Evolutionary conservation across 345 rosid species (phyloP), one percentile per base, ranked within the genome.

Genomic region (Bruguiera sexangula): DNA sequence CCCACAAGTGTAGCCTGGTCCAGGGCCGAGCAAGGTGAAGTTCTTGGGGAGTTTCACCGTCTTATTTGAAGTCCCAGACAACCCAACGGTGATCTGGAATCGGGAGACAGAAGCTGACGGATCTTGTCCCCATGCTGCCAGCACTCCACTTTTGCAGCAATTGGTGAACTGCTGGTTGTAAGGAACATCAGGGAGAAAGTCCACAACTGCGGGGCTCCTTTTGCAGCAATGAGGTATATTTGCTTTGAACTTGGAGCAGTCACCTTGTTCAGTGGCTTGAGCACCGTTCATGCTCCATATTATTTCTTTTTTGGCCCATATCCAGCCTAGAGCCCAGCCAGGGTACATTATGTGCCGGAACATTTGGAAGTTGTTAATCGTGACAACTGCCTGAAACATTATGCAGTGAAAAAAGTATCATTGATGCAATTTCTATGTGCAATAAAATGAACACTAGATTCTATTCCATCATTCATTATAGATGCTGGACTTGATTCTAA

Each of bases 231-330:
- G 98, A 71, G 98, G 98, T 65, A 89, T 75, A 63, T 81, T 82
- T 1, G 84, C 94, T 66, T 91, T 93, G 83, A 91, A 93, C 81
- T 89, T 93, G 74, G 98, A 91, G 75, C 98, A 93, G 58, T 93
- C 97, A 20, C 98, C 98, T 83, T 93, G 98, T 62, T 93, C 97
- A 2, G 87, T 85, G 30, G 98, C 78, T 77, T 93, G 96, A 13
- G 94, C 87, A 19, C 97, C 98, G 16, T 70, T 80, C 86, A 89
- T 83, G 39, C 89, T 76, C 96, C 93, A 89, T 66, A 91, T 86
- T 72, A 93, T 84, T 74, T 93, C 97, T 76, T 93, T 91, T 79
- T 91, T 89, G 9, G 92, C 90, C 98, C 97, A 91, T 67, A 91
- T 75, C 98, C 97, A 91, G 4, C 97, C 90, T 29, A 93, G 43